Base-by-base conservation (phyloP, 805 yeast genomes). In the Saccharomycopsis malanga region DNA sequence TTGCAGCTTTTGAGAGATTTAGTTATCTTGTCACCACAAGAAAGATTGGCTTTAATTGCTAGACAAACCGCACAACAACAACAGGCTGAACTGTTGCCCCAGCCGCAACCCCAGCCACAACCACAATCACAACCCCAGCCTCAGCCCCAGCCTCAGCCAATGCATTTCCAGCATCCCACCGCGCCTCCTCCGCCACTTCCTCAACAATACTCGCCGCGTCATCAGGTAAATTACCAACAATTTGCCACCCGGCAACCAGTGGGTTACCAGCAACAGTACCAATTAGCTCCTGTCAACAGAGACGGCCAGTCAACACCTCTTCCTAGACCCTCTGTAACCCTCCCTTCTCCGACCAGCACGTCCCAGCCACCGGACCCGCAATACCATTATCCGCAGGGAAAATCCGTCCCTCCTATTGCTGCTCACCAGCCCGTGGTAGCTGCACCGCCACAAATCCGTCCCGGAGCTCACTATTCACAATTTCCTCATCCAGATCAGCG, bases 21-120 rank as follows among this genome's bases (percentile, higher is more conserved):
- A 21, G 56, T 65, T 18, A 64, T 60, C 6, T 51, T 60, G n/a
- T 42, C 61, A 20, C 55, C 61, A 7, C 72, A 71, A 20, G 70
- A 67, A 39, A 48, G 69, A 38, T 58, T 67, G 10, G 50, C 38
- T 12, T 22, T 39, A 4, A 39, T 45, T 7, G 39, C 25, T 12
- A 29, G 46, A 10, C 48, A 46, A 36, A 44, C 37, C 27, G 22
- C 38, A 17, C 48, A 47, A n/a, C 51, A 48, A 29, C 57, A 48
- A 44, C 58, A 45, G 24, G 34, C 30, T 21, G 58, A 47, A 34
- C 51, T 45, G 23, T 55, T 49, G 35, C 45, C 35, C 23, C 44
- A 42, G 35, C 45, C 30, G 17, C 64, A 57, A 44, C 60, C 53
- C 37, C 45, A 59, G 38, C 46, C 58, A 30, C 40, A 59, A 41